phyloP scores from a whole-genome alignment of 805 yeast genomes.

The Candida ortonii region DNA sequence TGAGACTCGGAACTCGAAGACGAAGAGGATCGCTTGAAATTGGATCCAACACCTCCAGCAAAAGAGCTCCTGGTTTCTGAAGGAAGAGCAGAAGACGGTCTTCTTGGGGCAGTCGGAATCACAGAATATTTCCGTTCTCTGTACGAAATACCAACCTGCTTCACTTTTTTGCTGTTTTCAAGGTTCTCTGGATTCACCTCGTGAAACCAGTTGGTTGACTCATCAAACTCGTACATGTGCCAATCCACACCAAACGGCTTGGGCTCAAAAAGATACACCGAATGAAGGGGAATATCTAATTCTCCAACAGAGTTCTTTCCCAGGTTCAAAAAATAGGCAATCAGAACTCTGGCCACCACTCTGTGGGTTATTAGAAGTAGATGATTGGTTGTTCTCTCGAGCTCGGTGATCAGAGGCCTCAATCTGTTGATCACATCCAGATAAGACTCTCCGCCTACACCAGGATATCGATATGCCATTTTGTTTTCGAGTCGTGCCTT shows the following conservation, averaged over 20 bases:
- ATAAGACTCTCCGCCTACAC: constrained; percentile 95
- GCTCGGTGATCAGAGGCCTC: constrained; percentile 85
- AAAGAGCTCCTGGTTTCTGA: constrained; percentile 11
- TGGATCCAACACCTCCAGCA: constrained; percentile 2
- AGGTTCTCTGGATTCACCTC: constrained; percentile 48
- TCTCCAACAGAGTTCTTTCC: constrained; percentile 79
- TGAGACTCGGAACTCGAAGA: constrained; percentile 4
- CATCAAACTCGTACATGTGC: constrained; percentile 85
- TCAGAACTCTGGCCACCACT: constrained; percentile 81
- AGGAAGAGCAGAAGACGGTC: constrained; percentile 12
- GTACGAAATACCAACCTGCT: constrained; percentile 68
- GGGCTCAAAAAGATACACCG: constrained; percentile 84
- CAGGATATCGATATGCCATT: constrained; percentile 87
- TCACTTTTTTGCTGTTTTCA: constrained; percentile 56
- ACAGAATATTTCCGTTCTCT: constrained; percentile 70
- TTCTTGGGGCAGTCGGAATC: constrained; percentile 68
- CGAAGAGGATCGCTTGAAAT: constrained; percentile 3
- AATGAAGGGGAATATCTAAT: constrained; percentile 89
- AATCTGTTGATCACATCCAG: constrained; percentile 88
- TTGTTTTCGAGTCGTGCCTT: constrained; percentile 73
- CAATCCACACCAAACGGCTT: constrained; percentile 96
- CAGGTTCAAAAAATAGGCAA: constrained; percentile 86
- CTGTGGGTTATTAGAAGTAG: constrained; percentile 81
- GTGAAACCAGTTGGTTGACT: constrained; percentile 69
- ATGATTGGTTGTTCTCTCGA: constrained; percentile 89